Conservation (phyloP, 2,329 filamentous ascomycete species). For the Ophiocordyceps camponoti-saundersi region DNA sequence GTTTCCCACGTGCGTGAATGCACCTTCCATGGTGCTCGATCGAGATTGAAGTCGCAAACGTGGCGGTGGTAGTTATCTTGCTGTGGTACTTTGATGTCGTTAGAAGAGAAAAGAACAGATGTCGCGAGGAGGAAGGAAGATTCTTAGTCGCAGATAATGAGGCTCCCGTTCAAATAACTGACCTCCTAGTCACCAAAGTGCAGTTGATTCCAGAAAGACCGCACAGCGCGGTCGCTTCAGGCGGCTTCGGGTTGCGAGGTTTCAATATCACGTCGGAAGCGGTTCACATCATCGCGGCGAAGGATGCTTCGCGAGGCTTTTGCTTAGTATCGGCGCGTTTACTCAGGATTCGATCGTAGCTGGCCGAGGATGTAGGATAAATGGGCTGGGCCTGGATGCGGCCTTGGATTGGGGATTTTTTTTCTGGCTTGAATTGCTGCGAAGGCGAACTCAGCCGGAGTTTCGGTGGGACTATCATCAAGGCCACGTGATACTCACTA, state of each 20-base stretch:
- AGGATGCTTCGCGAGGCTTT: conserved; percentile 6
- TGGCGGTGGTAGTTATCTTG: conserved; percentile 1
- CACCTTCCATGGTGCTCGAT: conserved; percentile 53
- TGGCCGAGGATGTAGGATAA: not conserved
- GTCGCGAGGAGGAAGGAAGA: too few relatives aligned
- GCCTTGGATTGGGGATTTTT: not conserved
- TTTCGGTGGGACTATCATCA: conserved; percentile 21
- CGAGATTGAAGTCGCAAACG: conserved; percentile 1
- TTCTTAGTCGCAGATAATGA: too few relatives aligned
- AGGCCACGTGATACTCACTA: conserved; percentile 20
- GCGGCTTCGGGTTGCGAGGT: conserved; percentile 12
- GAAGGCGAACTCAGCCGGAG: conserved; percentile 7
- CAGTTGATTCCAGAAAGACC: not conserved
- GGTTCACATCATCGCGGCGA: conserved; percentile 22
- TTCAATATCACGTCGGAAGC: conserved; percentile 12
- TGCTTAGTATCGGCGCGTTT: not conserved
- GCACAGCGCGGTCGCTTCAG: conserved; percentile 7
- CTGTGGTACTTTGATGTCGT: not conserved
- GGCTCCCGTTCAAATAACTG: not conserved
- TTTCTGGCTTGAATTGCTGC: conserved; percentile 4
- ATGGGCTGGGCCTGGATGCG: not conserved
- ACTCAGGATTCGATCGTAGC: not conserved
- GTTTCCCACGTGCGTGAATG: conserved; percentile 78
- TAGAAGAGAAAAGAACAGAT: not conserved
- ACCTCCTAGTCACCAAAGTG: conserved; percentile 1